Evolutionary conservation across 305 asterid species (phyloP), one percentile per base, ranked within the genome.

Genomic region (Euphrasia arctica): DNA sequence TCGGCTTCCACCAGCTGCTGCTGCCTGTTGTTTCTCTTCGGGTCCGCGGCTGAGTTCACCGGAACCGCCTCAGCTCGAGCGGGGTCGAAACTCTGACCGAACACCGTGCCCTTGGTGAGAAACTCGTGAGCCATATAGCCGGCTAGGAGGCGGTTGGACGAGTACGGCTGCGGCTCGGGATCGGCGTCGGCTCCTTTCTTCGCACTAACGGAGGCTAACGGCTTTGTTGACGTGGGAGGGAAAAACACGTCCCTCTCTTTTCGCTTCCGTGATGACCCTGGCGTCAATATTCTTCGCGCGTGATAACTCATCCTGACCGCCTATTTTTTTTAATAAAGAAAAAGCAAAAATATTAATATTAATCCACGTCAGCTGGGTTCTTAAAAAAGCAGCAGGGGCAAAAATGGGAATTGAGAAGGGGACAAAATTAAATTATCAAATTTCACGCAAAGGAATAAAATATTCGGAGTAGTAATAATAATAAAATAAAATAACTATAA

Each of bases 121-220:
- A 75, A 87, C 79, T 87, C 92, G 75, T 78, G 68, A 47, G 95
- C 95, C 88, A 87, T 72, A 62, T 85, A 81, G 13, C 92, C 95
- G 49, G 92, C 95, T 66, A 87, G 25, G 27, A 87, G 78, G 80
- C 83, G 80, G 43, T 83, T 87, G 0, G 83, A 69, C 4, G 74
- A 18, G 34, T 50, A 3, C 56, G 72, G 70, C 58, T 39, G 63
- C 71, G 61, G 75, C 68, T 74, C 85, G 61, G 71, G 25, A 13
- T 49, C 55, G 0, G 56, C 29, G 10, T 8, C 45, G 11, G 45
- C 12, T 39, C 3, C 66, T 62, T 59, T 75, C 25, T 51, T 66
- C 11, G 65, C 49, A 15, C 54, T 28, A 45, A 75, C 80, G 61
- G 83, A 14, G 75, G 74, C 60, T 43, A 78, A 71, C 82, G 84